These are phyloP conservation scores for Beauveria australis DNA, from an alignment of 2,329 filamentous ascomycete species.

Conservation along the genomic window DNA sequence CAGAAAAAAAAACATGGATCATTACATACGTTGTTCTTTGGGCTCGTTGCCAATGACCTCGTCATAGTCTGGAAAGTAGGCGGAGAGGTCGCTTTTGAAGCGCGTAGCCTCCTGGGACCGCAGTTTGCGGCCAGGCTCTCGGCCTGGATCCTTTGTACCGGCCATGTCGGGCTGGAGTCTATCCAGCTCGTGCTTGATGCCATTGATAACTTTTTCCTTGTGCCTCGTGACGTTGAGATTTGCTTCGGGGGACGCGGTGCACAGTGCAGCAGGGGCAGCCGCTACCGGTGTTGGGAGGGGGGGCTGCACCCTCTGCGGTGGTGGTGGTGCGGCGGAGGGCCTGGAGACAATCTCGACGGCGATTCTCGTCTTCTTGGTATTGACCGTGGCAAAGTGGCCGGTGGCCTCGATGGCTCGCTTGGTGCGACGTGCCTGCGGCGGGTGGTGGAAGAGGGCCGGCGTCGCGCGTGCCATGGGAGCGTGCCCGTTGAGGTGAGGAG, in stretches of 20 bases:
- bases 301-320: conserved; percentile 19
- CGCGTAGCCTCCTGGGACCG: conserved; percentile 78
- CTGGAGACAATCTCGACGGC: conserved; percentile 42
- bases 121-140: conserved; percentile 65
- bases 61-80: conserved; percentile 91
- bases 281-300: conserved; percentile 17
- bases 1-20: neutral
- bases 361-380: conserved; percentile 43
- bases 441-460: conserved; percentile 24
- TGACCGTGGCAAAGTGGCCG: conserved; percentile 34
- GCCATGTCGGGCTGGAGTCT: conserved; percentile 41
- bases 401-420: conserved; percentile 41
- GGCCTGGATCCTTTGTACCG: conserved; percentile 52
- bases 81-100: conserved; percentile 83
- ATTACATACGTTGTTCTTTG: conserved; percentile 57
- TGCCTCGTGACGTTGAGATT: conserved; percentile 37
- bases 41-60: conserved; percentile 83
- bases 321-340: conserved; percentile 17
- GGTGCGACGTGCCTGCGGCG: conserved; percentile 28
- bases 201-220: conserved; percentile 51
- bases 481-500: conserved; percentile 22
- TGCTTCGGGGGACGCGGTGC: conserved; percentile 17
- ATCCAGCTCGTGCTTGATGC: conserved; percentile 53
- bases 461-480: conserved; percentile 21
- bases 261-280: conserved; percentile 14